Base-by-base conservation (phyloP, 345 rosid species). In the Gossypium ekmanianum region DNA sequence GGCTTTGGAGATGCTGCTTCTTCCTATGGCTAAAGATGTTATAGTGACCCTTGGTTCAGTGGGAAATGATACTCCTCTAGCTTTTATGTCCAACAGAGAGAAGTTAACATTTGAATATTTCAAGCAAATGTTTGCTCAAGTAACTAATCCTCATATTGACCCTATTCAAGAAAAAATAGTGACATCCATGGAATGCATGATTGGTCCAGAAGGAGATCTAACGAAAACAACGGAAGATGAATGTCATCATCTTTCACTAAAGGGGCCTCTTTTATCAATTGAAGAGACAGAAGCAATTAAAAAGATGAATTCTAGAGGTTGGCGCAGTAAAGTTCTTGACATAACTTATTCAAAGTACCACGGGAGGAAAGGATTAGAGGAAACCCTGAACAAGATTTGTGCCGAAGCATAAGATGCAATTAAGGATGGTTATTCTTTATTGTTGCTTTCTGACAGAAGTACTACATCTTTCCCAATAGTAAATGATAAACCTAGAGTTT, bases 111-210 rank as follows among this genome's bases (percentile, higher is more conserved):
- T 85, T 54, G 99, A 96, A 87, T 96, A 96, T 81, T 96, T 96
- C 86, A 96, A 93, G 85, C 98, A 96, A 87, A 96, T 96, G 98
- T 96, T 96, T 85, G 99, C 98, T 77, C 98, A 96, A 87, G 99
- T 96, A 61, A 96, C 97, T 61, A 96, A 96, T 74, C 99, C 99
- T 61, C 99, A 98, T 27, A 96, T 96, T 22, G 99, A 96, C 82
- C 99, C 99, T 55, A 91, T 95, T 56, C 88, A 98, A 70, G 99
- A 95, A 88, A 93, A 95, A 84, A 93, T 96, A 73, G 99, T 96
- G 47, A 96, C 99, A 73, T 96, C 98, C 22, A 93, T 89, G 98
- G 95, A 93, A 78, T 96, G 99, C 88, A 96, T 96, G 99, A 86
- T 93, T 67, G 97, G 99, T 72, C 98, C 99, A 45, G 99, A 96